Evolutionary conservation across 805 yeast genomes (phyloP), one percentile per base, ranked within the genome.

Genomic region (Ogataea populi-albae): DNA sequence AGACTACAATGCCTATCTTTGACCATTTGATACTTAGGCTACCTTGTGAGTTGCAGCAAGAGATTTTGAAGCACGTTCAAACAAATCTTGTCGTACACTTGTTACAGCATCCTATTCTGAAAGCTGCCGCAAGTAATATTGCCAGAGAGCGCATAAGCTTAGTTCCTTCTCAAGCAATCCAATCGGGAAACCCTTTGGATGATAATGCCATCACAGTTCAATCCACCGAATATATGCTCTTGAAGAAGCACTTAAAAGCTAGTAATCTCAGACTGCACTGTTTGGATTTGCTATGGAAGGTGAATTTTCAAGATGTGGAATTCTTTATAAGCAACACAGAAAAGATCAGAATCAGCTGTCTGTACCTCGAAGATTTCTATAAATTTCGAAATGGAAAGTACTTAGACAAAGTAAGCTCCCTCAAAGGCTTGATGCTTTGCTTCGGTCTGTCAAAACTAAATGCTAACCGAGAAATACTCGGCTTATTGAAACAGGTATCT

Each of bases 391-490:
- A 31, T 8, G 48, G 48, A n/a, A 35, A 19, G 26, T 44, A 40
- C 29, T 11, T 40, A 32, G 26, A 28, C 32, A 44, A 44, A 32
- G 36, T 44, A n/a, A 29, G 36, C 17, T 32, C 41, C 4, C 19
- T 44, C 22, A 34, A 37, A 17, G 48, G 48, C 0, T 34, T 44
- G 37, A 44, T 44, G 9, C 24, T 44, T 28, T 44, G 48, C 29
- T 44, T 44, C 28, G 48, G 48, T 4, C 31, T 44, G 26, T 44
- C 45, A 3, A 44, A 44, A 18, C 35, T 44, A n/a, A 44, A 44
- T 18, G 38, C 48, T n/a, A 44, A 40, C 23, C 30, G 28, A 14
- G 45, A 44, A n/a, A 26, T 40, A 3, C 31, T 44, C 17, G 14
- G 43, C 11, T 30, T 32, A 31, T 19, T 44, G 28, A 40, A 45